Conservation (phyloP, 202 grass and related monocot genomes). For the Cymbopogon flexuosus region DNA sequence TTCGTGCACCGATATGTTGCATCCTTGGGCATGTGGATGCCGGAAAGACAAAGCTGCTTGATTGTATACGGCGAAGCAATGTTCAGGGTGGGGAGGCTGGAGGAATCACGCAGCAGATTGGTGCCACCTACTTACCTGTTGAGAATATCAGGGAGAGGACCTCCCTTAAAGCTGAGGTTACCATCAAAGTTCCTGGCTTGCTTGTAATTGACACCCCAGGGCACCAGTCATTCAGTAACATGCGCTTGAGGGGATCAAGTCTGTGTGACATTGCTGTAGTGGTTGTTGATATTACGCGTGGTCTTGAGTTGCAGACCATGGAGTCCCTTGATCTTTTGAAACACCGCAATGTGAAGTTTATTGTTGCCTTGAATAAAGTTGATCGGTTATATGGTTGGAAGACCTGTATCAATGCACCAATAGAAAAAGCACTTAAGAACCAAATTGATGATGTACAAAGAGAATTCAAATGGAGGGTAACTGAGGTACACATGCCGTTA, state of each 20-base stretch:
- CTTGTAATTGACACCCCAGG: too few relatives aligned
- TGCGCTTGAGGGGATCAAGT: slow-evolving; percentile 18
- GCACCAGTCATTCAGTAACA: slow-evolving; percentile 27
- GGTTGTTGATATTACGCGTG: slow-evolving; percentile 7
- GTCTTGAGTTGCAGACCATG: slow-evolving; percentile 12
- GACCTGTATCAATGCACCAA: slow-evolving; percentile 16
- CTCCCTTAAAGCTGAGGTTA: neutral
- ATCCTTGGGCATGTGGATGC: slow-evolving; percentile 34
- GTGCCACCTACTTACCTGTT: slow-evolving; percentile 18
- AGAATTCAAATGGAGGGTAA: slow-evolving; percentile 20
- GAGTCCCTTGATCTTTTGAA: slow-evolving; percentile 22
- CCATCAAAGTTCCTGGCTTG: neutral
- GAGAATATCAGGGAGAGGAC: slow-evolving; percentile 30
- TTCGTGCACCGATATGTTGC: slow-evolving; percentile 17
- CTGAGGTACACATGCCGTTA: neutral
- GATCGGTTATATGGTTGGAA: slow-evolving; percentile 20
- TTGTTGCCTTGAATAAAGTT: slow-evolving; percentile 30
- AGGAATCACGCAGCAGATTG: slow-evolving; percentile 15
- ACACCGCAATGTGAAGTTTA: neutral
- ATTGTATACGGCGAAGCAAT: slow-evolving; percentile 23
- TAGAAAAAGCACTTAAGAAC: slow-evolving; percentile 11
- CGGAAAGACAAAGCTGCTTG: slow-evolving; percentile 36
- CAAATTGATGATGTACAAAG: slow-evolving; percentile 17
- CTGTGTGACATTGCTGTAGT: slow-evolving; percentile 5
- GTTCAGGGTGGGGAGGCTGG: slow-evolving; percentile 23